Evolutionary conservation across 148 eudicot species (phyloP), one percentile per base, ranked within the genome.

Genomic region (Agrostemma githago): DNA sequence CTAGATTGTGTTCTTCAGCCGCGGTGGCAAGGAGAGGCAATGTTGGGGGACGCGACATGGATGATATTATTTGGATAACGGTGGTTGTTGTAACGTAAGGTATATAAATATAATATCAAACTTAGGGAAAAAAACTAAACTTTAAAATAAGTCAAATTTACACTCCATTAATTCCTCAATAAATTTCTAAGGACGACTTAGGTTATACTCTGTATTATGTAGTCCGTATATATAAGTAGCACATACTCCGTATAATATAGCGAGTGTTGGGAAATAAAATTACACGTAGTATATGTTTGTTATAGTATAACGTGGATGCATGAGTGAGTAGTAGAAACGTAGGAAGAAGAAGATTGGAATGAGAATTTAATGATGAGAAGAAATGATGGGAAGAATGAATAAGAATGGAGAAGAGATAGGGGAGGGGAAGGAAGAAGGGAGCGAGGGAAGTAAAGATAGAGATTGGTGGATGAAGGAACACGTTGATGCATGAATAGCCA

Each of bases 401-500:
- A 6, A 8, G 46, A 64, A 41, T 64, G 39, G 38, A 40, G 48
- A 26, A 20, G 70, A 5, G 38, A 15, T 10, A 51, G 56, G 62
- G 62, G 26, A 66, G 71, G 46, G 68, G n/a, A 37, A 38, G 66
- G 17, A 62, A 26, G 62, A 34, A 19, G 46, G n/a, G n/a, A n/a
- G n/a, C n/a, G n/a, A n/a, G n/a, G 72, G 51, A 44, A 44, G 53
- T 16, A 37, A 70, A 67, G 38, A 67, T 7, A 53, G 12, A 69
- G 64, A 59, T 75, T 80, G 82, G 82, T 75, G 57, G 9, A 75
- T 57, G 62, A 71, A 75, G 12, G 72, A 80, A 80, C 82, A 80
- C 82, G 82, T 80, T 76, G 76, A 76, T 76, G 79, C 79, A 80
- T 76, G 82, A 43, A 58, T 71, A 76, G 63, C 82, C 82, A 37